Evolutionary conservation across 2,329 filamentous ascomycete species (phyloP), one percentile per base, ranked within the genome.

Genomic region (Aspergillus thermomutatus): DNA sequence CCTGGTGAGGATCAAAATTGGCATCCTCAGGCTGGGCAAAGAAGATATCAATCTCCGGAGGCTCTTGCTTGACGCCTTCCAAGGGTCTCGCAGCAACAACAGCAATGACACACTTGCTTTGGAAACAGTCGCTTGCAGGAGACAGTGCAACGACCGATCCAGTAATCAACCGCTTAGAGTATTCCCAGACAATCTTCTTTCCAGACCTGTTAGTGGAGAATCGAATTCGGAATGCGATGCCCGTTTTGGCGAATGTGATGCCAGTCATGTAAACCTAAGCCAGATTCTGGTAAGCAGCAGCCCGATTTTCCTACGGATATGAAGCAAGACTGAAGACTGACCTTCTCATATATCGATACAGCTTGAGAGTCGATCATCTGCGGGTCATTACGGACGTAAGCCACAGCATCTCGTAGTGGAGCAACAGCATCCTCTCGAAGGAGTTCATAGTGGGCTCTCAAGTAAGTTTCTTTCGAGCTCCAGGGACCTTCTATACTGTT

Each of bases 41-140:
- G 66, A 88, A 87, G 0, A 96, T 77, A 62, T 96, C 91, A 17
- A 96, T 82, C 34, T 87, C 82, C 0, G 90, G 88, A 0, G 89
- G 87, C 46, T 85, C 83, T 31, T 84, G 79, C 41, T 88, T 81
- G 0, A 95, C 74, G 0, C 83, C 84, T 1, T 78, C 73, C 3
- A 91, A 70, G 0, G 86, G 84, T 11, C 90, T 81, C 17, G 89
- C 89, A 4, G 89, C 89, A 23, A 97, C 82, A 2, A 85, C 79
- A 0, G 88, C 92, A 3, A 94, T 78, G 43, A 87, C 83, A 61
- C 89, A 92, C 31, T 83, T 79, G 0, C 71, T 83, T 27, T 77
- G 67, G 65, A 95, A 95, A 6, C 75, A 78, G 65, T 96, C 76
- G 76, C 67, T 60, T 14, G 65, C 68, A 10, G 82, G 81, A 0